Base-by-base conservation (phyloP, 345 rosid genomes). In the Pistacia integerrima region DNA sequence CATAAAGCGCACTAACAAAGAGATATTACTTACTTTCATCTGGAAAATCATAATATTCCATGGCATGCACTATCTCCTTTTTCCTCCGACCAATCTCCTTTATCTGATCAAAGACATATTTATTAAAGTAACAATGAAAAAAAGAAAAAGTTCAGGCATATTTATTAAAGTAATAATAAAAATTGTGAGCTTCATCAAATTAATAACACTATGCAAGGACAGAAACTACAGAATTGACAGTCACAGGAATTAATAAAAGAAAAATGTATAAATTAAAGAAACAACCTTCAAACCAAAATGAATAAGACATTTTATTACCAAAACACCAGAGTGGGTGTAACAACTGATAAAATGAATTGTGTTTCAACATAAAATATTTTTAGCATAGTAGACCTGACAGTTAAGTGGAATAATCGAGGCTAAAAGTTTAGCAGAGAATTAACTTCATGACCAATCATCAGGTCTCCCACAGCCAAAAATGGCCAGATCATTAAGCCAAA, bases 1-100 rank as follows among this genome's bases (percentile, higher is more conserved):
- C 66, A 35, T 18, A 17, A 49, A 64, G 72, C 9, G 36, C 20
- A 75, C 8, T 73, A 56, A 57, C 11, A 28, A n/a, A 68, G 67
- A 62, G 65, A 33, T 35, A 48, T 13, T 22, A 80, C 90, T 88
- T 80, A 90, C 91, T 78, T 80, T 90, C 88, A 73, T 86, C 90
- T 2, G 91, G 88, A 78, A 79, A 90, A 67, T 88, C 91, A 76
- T 52, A 22, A 74, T 74, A 90, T 67, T 86, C 84, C 81, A 87
- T 20, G 13, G 65, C 72, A 74, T 41, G 59, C 30, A 25, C 8
- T 22, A 52, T n/a, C 13, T 48, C 72, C 28, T 6, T 36, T 2
- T 28, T 55, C 80, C 5, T 77, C 33, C 5, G 1, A 11, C 52
- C 1, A 73, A 79, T 59, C 9, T 74, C 72, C 76, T 25, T 76